These are phyloP conservation scores for Dryas integrifolia DNA, from an alignment of 331 rosid genomes.

Conservation along the genomic window DNA sequence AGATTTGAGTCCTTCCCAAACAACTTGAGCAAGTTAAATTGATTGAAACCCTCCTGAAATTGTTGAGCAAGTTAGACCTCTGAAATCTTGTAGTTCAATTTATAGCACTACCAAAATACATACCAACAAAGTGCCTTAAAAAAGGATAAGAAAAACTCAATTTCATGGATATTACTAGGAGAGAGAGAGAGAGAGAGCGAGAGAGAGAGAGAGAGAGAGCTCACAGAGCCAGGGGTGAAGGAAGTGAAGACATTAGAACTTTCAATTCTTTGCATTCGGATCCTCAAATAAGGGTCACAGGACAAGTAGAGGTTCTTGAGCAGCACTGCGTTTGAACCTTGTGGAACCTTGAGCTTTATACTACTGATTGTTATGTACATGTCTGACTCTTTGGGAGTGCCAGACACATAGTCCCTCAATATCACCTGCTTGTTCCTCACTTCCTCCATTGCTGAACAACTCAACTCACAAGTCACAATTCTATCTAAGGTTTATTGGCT, in stretches of 20 bases:
- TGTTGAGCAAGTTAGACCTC: no score
- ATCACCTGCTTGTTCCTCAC: slow-evolving; percentile 9
- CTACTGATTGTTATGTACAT: neutral
- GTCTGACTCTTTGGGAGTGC: neutral
- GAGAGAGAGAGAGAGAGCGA: neutral
- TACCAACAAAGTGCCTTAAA: no score
- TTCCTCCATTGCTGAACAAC: neutral
- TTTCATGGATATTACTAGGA: neutral
- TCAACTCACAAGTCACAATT: no score
- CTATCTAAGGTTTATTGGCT: no score
- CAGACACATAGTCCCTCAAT: slow-evolving; percentile 8
- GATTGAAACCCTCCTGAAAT: no score
- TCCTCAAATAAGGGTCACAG: slow-evolving; percentile 12
- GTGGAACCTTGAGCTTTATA: slow-evolving; percentile 8
- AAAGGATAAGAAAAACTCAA: neutral
- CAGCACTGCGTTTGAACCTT: slow-evolving; percentile 1
- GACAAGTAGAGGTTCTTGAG: slow-evolving; percentile 13
- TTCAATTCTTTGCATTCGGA: neutral
- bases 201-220: neutral
- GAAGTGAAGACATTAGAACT: slow-evolving; percentile 6
- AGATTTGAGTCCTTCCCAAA: no score
- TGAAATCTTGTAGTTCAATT: no score
- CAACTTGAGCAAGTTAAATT: no score
- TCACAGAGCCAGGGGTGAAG: slow-evolving; percentile 4
- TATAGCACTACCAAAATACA: no score